Percentiles rank a stretch among this genome's conserved stretches.
phyloP scores from a whole-genome alignment of 371 early-diverging fungal species.

The Rhizopus stolonifer region DNA sequence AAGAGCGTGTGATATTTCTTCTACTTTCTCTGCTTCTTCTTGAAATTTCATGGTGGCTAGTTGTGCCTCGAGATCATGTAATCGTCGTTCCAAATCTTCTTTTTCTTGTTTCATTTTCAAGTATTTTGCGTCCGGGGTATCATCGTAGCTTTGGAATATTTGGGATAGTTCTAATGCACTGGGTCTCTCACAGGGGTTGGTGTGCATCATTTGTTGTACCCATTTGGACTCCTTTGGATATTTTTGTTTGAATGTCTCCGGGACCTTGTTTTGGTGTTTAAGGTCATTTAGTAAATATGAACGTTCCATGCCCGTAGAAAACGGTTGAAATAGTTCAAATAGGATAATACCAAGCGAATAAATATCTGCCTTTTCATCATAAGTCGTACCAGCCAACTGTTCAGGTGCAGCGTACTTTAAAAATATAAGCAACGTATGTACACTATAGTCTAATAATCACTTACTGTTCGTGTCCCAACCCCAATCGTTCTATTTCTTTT shows the following conservation, averaged over 20 bases:
- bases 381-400: slow-evolving; percentile 67
- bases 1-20: slow-evolving; percentile 1
- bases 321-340: slow-evolving; percentile 69
- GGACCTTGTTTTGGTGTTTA: slow-evolving; percentile 62
- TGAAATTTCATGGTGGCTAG: background rate
- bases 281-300: slow-evolving; percentile 60
- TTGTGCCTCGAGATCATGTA: slow-evolving; percentile 9
- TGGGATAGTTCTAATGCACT: slow-evolving; percentile 64
- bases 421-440: background rate
- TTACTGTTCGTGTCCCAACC: slow-evolving; percentile 74
- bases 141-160: background rate
- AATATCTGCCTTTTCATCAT: slow-evolving; percentile 69
- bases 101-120: slow-evolving; percentile 21
- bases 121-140: slow-evolving; percentile 4
- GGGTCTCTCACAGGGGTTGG: slow-evolving; percentile 70
- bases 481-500: slow-evolving; percentile 48
- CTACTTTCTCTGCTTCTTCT: background rate
- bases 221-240: slow-evolving; percentile 84
- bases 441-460: no score
- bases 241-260: slow-evolving; percentile 67
- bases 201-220: slow-evolving; percentile 76
- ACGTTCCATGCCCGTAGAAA: slow-evolving; percentile 67
- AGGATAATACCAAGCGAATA: slow-evolving; percentile 72
- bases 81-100: slow-evolving; percentile 16
- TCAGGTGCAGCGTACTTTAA: slow-evolving; percentile 90